Evolutionary conservation across 2,329 filamentous ascomycete genomes (phyloP), one percentile per base, ranked within the genome.

Genomic region (Blumeriella jaapii): DNA sequence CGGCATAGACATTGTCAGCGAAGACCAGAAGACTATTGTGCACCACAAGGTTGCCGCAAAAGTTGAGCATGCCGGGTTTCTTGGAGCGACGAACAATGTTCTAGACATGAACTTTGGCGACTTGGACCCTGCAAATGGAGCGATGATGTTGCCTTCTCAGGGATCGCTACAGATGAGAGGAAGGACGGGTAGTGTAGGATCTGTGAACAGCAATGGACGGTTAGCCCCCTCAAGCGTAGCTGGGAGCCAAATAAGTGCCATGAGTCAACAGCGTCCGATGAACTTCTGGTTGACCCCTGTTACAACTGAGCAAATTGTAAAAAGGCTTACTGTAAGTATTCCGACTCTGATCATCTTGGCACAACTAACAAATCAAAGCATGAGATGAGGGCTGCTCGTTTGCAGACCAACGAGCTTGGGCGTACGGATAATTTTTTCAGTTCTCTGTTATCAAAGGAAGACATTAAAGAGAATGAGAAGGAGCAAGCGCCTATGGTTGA

Each of bases 11-110:
- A 98, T 98, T 54, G 89, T 98, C 33, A 94, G 85, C 59, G 91
- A 98, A 58, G 91, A 98, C 56, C 89, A 96, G 58, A 96, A 94
- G 62, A 95, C 87, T 0, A 86, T 98, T 17, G 87, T 98, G 10
- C 91, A 98, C 55, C 91, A 96, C 64, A 98, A 98, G 56, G 91
- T 98, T 30, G 87, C 89, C 13, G 87, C 91, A 37, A 93, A 93
- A 56, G 86, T 98, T 37, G 91, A 98, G 58, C 85, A 95, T 61
- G 86, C 91, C 24, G 91, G 91, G 5, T 80, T 89, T 45, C 73
- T 87, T 44, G 78, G 71, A 28, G 71, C 78, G 8, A 72, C 76
- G 6, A 82, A 72, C 49, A 93, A 82, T 53, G 72, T 87, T 29
- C 61, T 93, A 49, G 86, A 94, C 54, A 77, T 95, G 63, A 93